phyloP scores from a whole-genome alignment of 2,329 filamentous ascomycete species.

The Stagonosporopsis chrysanthemi region DNA sequence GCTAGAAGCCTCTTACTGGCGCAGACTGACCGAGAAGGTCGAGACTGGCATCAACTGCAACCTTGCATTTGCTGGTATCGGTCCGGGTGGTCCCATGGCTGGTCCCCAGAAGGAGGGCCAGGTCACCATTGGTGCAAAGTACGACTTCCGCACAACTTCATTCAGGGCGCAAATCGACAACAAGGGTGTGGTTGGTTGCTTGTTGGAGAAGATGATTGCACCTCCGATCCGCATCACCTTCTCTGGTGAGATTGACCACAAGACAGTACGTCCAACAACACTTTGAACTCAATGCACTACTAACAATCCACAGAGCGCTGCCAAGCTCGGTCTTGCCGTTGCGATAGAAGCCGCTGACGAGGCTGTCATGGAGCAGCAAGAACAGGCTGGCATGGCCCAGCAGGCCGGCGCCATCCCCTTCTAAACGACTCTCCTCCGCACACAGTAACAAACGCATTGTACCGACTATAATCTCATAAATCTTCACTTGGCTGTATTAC shows the following conservation, averaged over 20 bases:
- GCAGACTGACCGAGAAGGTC: conserved; percentile 88
- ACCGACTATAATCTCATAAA: conserved; percentile 46
- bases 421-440: conserved; percentile 35
- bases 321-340: conserved; percentile 93
- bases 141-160: conserved; percentile 94
- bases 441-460: conserved; percentile 27
- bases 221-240: conserved; percentile 93
- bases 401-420: conserved; percentile 50
- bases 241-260: conserved; percentile 94
- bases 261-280: conserved; percentile 71
- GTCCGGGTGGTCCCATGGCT: conserved; percentile 68
- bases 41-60: conserved; percentile 96
- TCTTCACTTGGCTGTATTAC: conserved; percentile 53
- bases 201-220: conserved; percentile 95
- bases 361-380: conserved; percentile 53
- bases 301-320: conserved; percentile 73
- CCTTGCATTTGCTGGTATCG: conserved; percentile 75
- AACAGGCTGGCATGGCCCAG: conserved; percentile 36
- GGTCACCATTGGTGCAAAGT: conserved; percentile 93
- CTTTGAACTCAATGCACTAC: conserved; percentile 7
- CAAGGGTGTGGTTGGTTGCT: conserved; percentile 88
- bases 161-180: conserved; percentile 97
- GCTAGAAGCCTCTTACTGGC: conserved; percentile 88
- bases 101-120: conserved; percentile 83
- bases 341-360: conserved; percentile 61